Evolutionary conservation across 2,329 filamentous ascomycete species (phyloP), one percentile per base, ranked within the genome.

Genomic region (Ophiostoma tasmaniense): DNA sequence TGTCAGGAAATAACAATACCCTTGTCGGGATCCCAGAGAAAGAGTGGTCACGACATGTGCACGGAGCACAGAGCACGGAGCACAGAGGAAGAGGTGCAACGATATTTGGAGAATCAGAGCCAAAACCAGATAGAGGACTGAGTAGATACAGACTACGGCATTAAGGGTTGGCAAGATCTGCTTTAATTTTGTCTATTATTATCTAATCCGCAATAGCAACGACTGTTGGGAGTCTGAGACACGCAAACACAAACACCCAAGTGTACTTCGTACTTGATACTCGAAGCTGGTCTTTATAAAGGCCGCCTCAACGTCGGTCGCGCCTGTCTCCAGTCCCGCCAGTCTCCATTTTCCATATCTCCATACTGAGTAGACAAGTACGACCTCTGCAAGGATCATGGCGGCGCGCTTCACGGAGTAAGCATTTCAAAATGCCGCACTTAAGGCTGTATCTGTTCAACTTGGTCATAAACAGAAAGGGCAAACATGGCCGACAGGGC

Each of bases 11-110:
- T 64, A 64, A 64, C 28, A 64, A 35, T 28, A 62, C 59, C 59
- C 59, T 13, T 35, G 59, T n/a, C 59, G 30, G 59, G 35, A 30
- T 61, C 55, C 50, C 50, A 55, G 22, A 14, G 50, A 17, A 14
- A 61, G 30, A 14, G 14, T 61, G 30, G 59, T 64, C 30, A 64
- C 59, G 59, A 64, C 59, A 64, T 64, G 59, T 64, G 59, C 59
- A 64, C 59, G 59, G 59, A 64, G 59, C 59, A 64, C 59, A 37
- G 20, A 64, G 59, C 55, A 61, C 55, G 25, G 55, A 14, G 55
- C 55, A 61, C 55, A 61, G 5, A 61, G n/a, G 55, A 61, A 17
- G 55, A 14, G 52, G 17, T 50, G 45, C 17, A 50, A 25, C 6
- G 22, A 30, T 11, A 10, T 4, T 14, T 42, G 17, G 39, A 42